Conservation (phyloP, 108 stramenopile genomes). For the Conticribra guillardii region DNA sequence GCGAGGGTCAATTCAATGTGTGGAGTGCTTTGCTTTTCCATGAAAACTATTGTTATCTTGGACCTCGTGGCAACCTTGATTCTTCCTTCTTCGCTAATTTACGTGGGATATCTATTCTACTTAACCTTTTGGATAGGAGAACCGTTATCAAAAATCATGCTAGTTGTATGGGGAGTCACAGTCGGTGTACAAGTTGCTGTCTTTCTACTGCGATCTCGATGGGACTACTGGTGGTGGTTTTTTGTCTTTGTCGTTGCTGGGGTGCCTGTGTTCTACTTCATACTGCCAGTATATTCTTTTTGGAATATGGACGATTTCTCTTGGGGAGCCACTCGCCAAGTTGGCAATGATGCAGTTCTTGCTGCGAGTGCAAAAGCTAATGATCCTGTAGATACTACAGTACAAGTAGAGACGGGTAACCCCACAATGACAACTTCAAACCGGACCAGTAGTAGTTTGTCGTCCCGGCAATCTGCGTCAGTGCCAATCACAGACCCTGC, state of each 20-base stretch:
- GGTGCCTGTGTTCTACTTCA: slow-evolving; percentile 61
- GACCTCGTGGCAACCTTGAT: slow-evolving; percentile 49
- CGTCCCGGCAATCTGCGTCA: no score
- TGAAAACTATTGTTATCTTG: slow-evolving; percentile 41
- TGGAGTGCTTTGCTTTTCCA: slow-evolving; percentile 42
- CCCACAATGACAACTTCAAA: no score
- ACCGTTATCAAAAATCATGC: slow-evolving; percentile 23
- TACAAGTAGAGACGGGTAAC: no score
- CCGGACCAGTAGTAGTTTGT: no score
- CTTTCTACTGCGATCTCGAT: slow-evolving; percentile 41
- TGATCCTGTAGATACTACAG: no score
- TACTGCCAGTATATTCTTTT: slow-evolving; percentile 57
- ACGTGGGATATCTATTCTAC: slow-evolving; percentile 27
- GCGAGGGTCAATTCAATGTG: slow-evolving; percentile 34
- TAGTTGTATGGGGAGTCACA: slow-evolving; percentile 43
- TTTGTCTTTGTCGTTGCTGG: slow-evolving; percentile 43
- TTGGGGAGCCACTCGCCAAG: slow-evolving; percentile 57
- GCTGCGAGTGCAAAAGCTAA: no score
- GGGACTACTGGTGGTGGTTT: slow-evolving; percentile 54
- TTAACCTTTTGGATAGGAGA: slow-evolving; percentile 26
- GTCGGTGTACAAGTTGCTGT: slow-evolving; percentile 44
- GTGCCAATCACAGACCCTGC: no score
- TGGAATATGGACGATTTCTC: slow-evolving; percentile 62
- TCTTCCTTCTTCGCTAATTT: slow-evolving; percentile 43
- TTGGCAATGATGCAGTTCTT: background rate